A percentile compares a stretch with the other conserved stretches of the same genome.
Conservation (phyloP, 129 eudicot genomes). For the Lonicera japonica region DNA sequence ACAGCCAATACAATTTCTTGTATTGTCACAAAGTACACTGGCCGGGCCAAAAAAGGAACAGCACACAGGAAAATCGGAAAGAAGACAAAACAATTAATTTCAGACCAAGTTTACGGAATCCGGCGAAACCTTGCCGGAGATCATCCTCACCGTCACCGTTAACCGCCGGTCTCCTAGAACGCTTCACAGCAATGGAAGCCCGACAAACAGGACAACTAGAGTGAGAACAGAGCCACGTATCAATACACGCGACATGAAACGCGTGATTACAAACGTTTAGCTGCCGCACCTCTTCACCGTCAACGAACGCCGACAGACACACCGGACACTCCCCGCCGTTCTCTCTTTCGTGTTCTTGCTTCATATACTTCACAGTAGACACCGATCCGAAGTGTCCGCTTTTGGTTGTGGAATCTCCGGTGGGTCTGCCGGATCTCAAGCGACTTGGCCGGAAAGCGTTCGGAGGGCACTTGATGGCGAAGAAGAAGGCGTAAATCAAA, state of each 20-base stretch:
- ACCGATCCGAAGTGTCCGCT: slow-evolving; percentile 11
- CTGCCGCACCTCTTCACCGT: slow-evolving; percentile 33
- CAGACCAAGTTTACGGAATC: slow-evolving; percentile 33
- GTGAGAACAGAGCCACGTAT: slow-evolving; percentile 35
- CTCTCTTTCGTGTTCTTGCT: slow-evolving; percentile 6
- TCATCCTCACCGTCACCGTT: slow-evolving; percentile 15
- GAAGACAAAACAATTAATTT: neutral
- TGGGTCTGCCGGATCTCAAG: slow-evolving; percentile 8
- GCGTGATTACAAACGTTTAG: slow-evolving; percentile 27
- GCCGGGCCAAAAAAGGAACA: neutral
- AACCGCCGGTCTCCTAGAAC: slow-evolving; percentile 3
- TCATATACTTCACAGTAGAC: slow-evolving; percentile 15
- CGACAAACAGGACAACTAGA: slow-evolving; percentile 45
- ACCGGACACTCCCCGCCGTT: slow-evolving; percentile 40
- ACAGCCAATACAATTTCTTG: too few species aligned
- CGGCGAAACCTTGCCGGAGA: slow-evolving; percentile 46
- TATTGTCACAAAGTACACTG: too few species aligned
- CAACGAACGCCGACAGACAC: slow-evolving; percentile 32
- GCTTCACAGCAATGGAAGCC: slow-evolving; percentile 16
- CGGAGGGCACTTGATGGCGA: slow-evolving; percentile 16
- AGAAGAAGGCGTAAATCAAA: slow-evolving; percentile 31
- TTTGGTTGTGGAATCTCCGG: slow-evolving; percentile 1
- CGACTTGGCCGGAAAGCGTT: slow-evolving; percentile 13
- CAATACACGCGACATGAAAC: slow-evolving; percentile 34
- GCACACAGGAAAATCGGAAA: neutral